A percentile compares a stretch with the other conserved stretches of the same genome.
phyloP scores from a whole-genome alignment of 768 basidiomycete genomes.

The Mycena epipterygia region DNA sequence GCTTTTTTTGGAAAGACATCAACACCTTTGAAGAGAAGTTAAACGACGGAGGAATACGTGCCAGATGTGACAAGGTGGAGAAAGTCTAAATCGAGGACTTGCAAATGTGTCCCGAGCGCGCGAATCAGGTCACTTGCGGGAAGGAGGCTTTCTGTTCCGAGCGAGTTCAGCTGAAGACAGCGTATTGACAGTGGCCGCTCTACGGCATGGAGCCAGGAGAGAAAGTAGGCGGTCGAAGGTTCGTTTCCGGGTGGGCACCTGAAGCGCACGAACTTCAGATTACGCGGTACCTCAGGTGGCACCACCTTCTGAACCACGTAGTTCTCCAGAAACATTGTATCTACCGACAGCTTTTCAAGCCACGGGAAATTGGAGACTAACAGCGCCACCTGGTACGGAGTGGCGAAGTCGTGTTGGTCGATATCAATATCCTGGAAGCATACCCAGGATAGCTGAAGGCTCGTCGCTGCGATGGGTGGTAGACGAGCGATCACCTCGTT shows the following conservation, averaged over 20 bases:
- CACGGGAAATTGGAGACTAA: background rate
- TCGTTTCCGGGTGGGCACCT: no score
- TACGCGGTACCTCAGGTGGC: background rate
- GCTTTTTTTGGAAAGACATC: no score
- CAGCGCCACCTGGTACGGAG: background rate
- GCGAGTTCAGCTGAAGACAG: background rate
- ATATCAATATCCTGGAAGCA: background rate
- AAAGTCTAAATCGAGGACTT: conserved; percentile 18
- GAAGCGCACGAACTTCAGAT: background rate
- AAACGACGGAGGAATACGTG: background rate
- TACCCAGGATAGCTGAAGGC: background rate
- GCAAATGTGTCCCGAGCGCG: conserved; percentile 14
- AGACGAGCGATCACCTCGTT: conserved; percentile 9
- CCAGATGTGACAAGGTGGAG: conserved; percentile 19
- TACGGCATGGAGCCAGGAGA: background rate
- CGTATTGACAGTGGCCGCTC: background rate
- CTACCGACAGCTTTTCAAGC: background rate
- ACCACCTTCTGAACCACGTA: no score
- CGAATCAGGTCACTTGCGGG: background rate
- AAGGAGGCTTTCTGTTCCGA: conserved; percentile 1
- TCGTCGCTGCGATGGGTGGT: background rate
- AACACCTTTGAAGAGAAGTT: no score
- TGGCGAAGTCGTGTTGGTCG: background rate
- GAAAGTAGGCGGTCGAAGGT: background rate
- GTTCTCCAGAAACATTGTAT: background rate